Percentiles rank a stretch among this genome's conserved stretches.
Conservation (phyloP, 169 alveolate genomes). For the Babesia bovis region DNA sequence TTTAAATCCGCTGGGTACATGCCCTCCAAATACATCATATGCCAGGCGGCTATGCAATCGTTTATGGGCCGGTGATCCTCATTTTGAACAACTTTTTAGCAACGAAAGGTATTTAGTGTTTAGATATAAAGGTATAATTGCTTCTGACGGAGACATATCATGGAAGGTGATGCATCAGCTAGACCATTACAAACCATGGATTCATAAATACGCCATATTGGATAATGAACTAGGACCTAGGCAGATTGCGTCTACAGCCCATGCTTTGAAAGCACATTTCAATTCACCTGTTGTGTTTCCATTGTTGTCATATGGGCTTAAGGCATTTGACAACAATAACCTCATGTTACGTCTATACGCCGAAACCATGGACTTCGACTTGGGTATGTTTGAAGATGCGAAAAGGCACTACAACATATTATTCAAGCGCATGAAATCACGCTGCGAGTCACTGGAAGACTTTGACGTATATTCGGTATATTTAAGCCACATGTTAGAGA, state of each 20-base stretch:
- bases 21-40: slow-evolving; percentile 12
- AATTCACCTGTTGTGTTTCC: slow-evolving; percentile 11
- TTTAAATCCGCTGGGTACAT: slow-evolving; percentile 30
- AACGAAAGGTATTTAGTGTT: slow-evolving; percentile 29
- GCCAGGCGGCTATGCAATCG: slow-evolving; percentile 40
- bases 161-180: slow-evolving; percentile 19
- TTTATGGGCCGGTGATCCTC: slow-evolving; percentile 13
- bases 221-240: slow-evolving; percentile 22
- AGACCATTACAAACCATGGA: slow-evolving; percentile 42
- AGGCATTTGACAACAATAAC: slow-evolving; percentile 26
- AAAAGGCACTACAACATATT: slow-evolving; percentile 17
- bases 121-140: neutral
- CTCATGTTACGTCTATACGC: slow-evolving; percentile 37
- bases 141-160: neutral
- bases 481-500: slow-evolving; percentile 32
- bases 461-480: neutral
- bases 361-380: slow-evolving; percentile 47
- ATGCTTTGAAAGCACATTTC: neutral
- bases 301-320: slow-evolving; percentile 11
- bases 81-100: slow-evolving; percentile 32
- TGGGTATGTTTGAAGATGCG: slow-evolving; percentile 34
- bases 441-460: slow-evolving; percentile 17
- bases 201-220: neutral
- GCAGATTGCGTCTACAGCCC: slow-evolving; percentile 27
- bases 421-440: slow-evolving; percentile 14